These are phyloP conservation scores for Vitis rotundifolia DNA, from an alignment of 164 flowering plant species.

Conservation along the genomic window DNA sequence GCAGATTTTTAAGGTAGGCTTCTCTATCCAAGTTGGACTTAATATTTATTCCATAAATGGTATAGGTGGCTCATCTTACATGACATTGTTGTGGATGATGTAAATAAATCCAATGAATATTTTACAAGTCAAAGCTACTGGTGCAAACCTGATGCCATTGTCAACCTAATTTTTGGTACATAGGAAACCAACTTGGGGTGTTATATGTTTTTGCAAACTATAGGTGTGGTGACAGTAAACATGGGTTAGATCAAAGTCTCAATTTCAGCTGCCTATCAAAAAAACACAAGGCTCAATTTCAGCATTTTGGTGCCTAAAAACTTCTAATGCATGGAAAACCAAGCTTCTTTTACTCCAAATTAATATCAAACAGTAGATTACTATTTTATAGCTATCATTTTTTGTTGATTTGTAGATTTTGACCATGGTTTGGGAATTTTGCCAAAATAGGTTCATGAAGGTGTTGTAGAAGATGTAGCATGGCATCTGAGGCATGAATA, in stretches of 20 bases:
- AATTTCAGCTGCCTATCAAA: neutral
- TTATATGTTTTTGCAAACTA: neutral
- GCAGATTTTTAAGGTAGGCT: conserved; percentile 77
- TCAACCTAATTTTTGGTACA: neutral
- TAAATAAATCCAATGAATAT: neutral
- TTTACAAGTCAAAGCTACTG: neutral
- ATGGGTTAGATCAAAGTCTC: too few relatives aligned
- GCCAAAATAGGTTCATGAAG: conserved; percentile 79
- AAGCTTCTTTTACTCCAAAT: neutral
- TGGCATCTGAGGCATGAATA: conserved; percentile 97
- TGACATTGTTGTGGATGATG: too few relatives aligned
- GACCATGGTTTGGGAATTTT: conserved; percentile 6
- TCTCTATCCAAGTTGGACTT: conserved; percentile 1
- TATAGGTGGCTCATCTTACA: too few relatives aligned
- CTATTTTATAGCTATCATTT: neutral
- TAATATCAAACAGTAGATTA: neutral
- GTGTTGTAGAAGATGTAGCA: conserved; percentile 98
- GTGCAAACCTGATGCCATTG: neutral
- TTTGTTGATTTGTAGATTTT: neutral
- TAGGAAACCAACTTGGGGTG: neutral
- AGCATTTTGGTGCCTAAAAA: neutral
- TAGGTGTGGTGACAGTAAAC: neutral
- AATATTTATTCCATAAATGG: neutral
- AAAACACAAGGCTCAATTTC: neutral
- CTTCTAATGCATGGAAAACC: neutral